These are phyloP conservation scores for Plasmopara viticola DNA, from an alignment of 352 stramenopile species.

Conservation along the genomic window DNA sequence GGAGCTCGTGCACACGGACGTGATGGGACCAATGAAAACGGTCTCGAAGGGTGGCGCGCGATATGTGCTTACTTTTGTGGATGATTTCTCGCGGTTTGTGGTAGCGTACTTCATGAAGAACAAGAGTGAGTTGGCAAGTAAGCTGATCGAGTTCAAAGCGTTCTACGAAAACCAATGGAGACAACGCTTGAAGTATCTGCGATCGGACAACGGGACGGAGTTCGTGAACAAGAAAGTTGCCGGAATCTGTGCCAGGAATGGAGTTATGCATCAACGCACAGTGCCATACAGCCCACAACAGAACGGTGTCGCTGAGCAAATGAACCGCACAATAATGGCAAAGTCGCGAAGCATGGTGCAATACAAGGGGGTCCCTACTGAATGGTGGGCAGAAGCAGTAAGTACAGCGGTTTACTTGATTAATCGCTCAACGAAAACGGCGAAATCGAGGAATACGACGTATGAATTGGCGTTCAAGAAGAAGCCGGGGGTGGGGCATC, in stretches of 20 bases:
- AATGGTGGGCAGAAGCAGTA: too few species aligned
- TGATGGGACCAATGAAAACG: too few species aligned
- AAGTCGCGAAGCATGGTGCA: constrained; percentile 12
- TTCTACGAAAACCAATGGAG: constrained; percentile 21
- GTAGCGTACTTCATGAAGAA: constrained; percentile 3
- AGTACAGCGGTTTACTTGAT: constrained; percentile 25
- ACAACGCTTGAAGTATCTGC: constrained; percentile 11
- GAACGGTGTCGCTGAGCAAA: constrained; percentile 17
- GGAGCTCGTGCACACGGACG: too few species aligned
- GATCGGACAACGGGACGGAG: constrained; percentile 28
- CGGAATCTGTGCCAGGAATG: too few species aligned
- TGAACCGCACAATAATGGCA: constrained; percentile 6
- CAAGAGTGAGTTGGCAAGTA: neutral
- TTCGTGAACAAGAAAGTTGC: constrained; percentile 23
- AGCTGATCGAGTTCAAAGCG: neutral
- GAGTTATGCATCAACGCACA: constrained; percentile 6
- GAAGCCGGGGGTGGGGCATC: constrained; percentile 8
- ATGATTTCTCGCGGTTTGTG: too few species aligned
- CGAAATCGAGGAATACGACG: constrained; percentile 6
- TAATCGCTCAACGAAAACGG: constrained; percentile 11
- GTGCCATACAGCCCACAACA: constrained; percentile 13
- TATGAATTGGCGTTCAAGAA: constrained; percentile 17
- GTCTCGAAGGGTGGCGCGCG: too few species aligned
- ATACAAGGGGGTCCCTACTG: constrained; percentile 24
- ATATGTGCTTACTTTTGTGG: too few species aligned